Evolutionary conservation across 2,329 filamentous ascomycete genomes (phyloP).

Genomic region (Trichoderma simmonsii): DNA sequence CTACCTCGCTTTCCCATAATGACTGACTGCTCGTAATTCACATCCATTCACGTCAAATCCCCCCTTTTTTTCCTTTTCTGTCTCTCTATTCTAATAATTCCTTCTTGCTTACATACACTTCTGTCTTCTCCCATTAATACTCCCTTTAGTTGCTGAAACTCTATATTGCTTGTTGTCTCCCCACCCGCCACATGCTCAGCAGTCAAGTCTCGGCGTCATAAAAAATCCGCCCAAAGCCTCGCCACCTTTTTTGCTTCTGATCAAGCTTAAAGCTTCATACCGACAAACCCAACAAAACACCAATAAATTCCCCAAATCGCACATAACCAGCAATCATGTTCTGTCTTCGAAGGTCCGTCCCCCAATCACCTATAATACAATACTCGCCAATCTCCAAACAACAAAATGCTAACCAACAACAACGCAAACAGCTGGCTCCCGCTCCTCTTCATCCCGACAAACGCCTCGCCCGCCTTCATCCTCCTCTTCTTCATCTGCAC

Average conservation of each 20-base stretch:
- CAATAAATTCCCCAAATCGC: not conserved
- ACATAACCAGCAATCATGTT: slow-evolving; percentile 47
- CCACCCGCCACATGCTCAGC: not conserved
- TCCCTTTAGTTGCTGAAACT: not conserved
- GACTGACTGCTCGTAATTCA: not conserved
- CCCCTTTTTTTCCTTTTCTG: not conserved
- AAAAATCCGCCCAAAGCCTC: not conserved
- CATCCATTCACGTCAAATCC: not conserved
- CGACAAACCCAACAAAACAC: not conserved
- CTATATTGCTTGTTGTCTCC: not conserved
- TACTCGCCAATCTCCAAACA: not conserved
- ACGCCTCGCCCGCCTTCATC: slow-evolving; percentile 80
- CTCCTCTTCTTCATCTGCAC: slow-evolving; percentile 88
- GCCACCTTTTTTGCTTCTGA: not conserved
- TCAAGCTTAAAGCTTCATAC: not conserved
- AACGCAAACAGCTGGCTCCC: slow-evolving; percentile 68
- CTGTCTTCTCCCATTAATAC: not conserved
- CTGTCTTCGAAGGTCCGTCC: slow-evolving; percentile 55
- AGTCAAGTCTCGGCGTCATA: not conserved
- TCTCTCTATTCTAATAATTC: not conserved
- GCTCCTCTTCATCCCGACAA: slow-evolving; percentile 83
- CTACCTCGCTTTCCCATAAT: not conserved
- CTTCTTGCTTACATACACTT: not conserved
- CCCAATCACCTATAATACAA: not conserved
- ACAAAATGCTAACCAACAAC: not conserved